Percentiles rank a stretch among this genome's conserved stretches.
Conservation (phyloP, 2,329 filamentous ascomycete species). For the Aureobasidium vineae region DNA sequence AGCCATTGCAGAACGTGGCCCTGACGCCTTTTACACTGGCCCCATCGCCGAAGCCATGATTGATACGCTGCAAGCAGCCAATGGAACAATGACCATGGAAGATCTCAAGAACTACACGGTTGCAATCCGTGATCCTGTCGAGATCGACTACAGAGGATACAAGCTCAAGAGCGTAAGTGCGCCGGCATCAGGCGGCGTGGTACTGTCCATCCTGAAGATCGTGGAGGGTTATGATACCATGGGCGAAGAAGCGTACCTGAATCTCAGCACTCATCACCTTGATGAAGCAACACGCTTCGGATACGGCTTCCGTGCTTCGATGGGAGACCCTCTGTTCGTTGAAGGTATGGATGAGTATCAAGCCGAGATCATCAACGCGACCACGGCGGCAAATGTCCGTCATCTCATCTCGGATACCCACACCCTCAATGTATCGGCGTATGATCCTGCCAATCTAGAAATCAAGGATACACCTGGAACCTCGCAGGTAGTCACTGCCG, state of each 20-base stretch:
- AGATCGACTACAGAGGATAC: slow-evolving; percentile 60
- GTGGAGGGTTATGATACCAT: slow-evolving; percentile 73
- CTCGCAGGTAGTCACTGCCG: slow-evolving; percentile 69
- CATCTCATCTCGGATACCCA: slow-evolving; percentile 66
- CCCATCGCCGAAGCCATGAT: slow-evolving; percentile 72
- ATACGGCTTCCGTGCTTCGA: slow-evolving; percentile 70
- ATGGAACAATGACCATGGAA: slow-evolving; percentile 81
- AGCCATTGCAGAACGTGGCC: slow-evolving; percentile 70
- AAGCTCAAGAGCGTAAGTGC: slow-evolving; percentile 68
- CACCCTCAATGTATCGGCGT: slow-evolving; percentile 70
- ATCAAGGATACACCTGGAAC: slow-evolving; percentile 70
- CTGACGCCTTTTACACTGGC: slow-evolving; percentile 65
- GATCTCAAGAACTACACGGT: slow-evolving; percentile 74
- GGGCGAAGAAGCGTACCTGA: slow-evolving; percentile 54
- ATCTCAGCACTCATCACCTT: slow-evolving; percentile 76
- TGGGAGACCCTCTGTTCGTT: slow-evolving; percentile 81
- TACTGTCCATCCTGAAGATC: slow-evolving; percentile 74
- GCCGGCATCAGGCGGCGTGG: slow-evolving; percentile 75
- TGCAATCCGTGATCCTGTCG: slow-evolving; percentile 60
- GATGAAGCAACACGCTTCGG: slow-evolving; percentile 88
- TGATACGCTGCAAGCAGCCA: slow-evolving; percentile 61
- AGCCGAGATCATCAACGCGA: slow-evolving; percentile 61
- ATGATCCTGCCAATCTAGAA: slow-evolving; percentile 67
- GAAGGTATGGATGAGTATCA: slow-evolving; percentile 63
- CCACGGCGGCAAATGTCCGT: slow-evolving; percentile 60